Base-by-base conservation (phyloP, 306 rosid species). In the Citrullus colocynthis region DNA sequence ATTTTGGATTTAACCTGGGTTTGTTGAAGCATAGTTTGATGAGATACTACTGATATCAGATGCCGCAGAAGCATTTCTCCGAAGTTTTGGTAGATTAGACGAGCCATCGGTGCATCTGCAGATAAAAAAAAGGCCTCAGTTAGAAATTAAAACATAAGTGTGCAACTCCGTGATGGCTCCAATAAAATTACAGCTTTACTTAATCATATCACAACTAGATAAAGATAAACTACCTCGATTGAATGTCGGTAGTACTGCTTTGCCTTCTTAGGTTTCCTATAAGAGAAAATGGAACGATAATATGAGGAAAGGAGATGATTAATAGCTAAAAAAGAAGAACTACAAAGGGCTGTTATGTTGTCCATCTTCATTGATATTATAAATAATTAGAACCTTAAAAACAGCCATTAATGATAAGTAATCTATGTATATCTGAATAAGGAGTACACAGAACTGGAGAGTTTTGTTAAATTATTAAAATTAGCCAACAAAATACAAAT, bases 41-140 rank as follows among this genome's bases (percentile, higher is more conserved):
- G 88, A 14, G 63, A 82, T 32, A 81, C 91, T 86, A 83, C 97
- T 84, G 20, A 87, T 81, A 78, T 90, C 97, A 80, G 93, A 91
- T 58, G 84, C 77, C 80, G 88, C 80, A 66, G 96, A 90, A 51
- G 90, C 88, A 80, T 88, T 86, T 83, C 93, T 87, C 44, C 79
- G 81, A 77, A 83, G 91, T 61, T 82, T 83, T 77, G 81, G 79
- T 81, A 63, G 84, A 79, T 54, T 80, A 32, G 60, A 82, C 45
- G 82, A 78, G 65, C 85, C 82, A 74, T 88, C 91, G 2, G 28
- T 4, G 34, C 54, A 59, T 81, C 91, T 88, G 83, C 80, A 75
- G 59, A 52, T 74, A n/a, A 17, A 57, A 56, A 7, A 51, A 61
- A 64, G 4, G 28, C 5, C 57, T 21, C 18, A 5, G 42, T 15